Conservation (phyloP, 345 rosid genomes). For the Citrus sp. region DNA sequence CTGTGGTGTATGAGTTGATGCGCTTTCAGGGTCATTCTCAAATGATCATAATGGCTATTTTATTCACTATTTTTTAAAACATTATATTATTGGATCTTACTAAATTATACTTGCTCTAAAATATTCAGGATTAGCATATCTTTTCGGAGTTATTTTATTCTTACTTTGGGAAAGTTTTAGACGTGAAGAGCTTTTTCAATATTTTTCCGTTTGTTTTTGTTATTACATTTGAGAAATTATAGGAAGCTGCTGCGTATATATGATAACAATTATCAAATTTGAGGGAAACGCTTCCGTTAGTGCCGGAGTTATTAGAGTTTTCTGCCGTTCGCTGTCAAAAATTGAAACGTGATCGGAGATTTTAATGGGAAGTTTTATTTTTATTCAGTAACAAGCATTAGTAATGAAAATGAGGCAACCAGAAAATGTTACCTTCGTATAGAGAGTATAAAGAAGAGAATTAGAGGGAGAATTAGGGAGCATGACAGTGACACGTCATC, state of each 20-base stretch:
- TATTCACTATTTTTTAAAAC: neutral
- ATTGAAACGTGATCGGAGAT: neutral
- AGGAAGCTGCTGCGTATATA: neutral
- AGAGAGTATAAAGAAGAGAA: neutral
- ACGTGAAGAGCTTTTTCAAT: neutral
- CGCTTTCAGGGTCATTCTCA: constrained; percentile 16
- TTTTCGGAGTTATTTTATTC: constrained; percentile 19
- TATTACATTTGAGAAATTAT: neutral
- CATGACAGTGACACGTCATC: constrained; percentile 30
- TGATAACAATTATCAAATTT: neutral
- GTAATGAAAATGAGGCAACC: neutral
- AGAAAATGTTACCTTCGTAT: neutral
- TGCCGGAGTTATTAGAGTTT: neutral
- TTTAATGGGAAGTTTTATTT: neutral
- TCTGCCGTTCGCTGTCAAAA: neutral
- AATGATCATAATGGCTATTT: constrained; percentile 18
- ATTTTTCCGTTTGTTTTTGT: neutral
- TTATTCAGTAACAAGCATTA: neutral
- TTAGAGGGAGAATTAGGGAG: constrained; percentile 34
- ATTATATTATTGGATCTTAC: constrained; percentile 16
- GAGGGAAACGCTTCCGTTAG: neutral
- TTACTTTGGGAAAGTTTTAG: neutral
- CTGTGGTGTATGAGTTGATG: constrained; percentile 4
- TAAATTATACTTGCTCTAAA: constrained; percentile 11
- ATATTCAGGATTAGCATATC: constrained; percentile 11